Evolutionary conservation across 2,329 filamentous ascomycete genomes (phyloP).

Genomic region (Sphaerostilbella broomeana): DNA sequence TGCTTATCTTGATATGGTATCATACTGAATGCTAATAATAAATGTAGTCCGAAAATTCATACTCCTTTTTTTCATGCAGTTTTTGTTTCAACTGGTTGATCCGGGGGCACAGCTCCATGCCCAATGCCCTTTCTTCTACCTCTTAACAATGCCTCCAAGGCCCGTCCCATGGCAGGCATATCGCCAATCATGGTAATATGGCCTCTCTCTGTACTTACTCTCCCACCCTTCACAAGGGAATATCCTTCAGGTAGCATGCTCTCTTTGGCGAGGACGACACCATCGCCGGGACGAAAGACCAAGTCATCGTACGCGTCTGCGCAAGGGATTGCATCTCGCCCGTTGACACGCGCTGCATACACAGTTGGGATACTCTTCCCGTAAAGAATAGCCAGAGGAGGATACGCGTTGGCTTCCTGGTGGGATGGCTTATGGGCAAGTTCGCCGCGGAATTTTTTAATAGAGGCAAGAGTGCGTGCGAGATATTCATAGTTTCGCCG

Average conservation of each 20-base stretch:
- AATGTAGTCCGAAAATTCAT: too few species aligned
- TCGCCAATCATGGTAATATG: constrained; percentile 86
- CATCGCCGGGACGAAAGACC: constrained; percentile 80
- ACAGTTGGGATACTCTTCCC: constrained; percentile 83
- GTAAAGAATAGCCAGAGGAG: constrained; percentile 77
- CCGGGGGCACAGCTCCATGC: constrained; percentile 1
- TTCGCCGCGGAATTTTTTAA: constrained; percentile 69
- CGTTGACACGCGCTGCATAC: constrained; percentile 68
- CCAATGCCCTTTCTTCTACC: constrained; percentile 70
- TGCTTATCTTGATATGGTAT: too few species aligned
- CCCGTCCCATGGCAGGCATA: constrained; percentile 70
- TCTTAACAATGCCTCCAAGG: constrained; percentile 59
- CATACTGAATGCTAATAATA: too few species aligned
- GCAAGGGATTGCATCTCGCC: constrained; percentile 65
- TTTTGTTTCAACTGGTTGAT: too few species aligned
- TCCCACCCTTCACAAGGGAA: constrained; percentile 61
- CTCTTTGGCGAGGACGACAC: constrained; percentile 77
- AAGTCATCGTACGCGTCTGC: constrained; percentile 80
- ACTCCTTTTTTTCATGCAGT: too few species aligned
- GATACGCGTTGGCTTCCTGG: constrained; percentile 64
- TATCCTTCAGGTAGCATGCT: constrained; percentile 83
- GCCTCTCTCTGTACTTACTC: constrained; percentile 74
- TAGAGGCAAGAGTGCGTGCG: constrained; percentile 62
- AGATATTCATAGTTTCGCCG: constrained; percentile 57
- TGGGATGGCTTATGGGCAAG: constrained; percentile 56